Evolutionary conservation across 1,139 yeast species (phyloP), one percentile per base, ranked within the genome.

Genomic region (Hemisphaericaspora xylofermentans): DNA sequence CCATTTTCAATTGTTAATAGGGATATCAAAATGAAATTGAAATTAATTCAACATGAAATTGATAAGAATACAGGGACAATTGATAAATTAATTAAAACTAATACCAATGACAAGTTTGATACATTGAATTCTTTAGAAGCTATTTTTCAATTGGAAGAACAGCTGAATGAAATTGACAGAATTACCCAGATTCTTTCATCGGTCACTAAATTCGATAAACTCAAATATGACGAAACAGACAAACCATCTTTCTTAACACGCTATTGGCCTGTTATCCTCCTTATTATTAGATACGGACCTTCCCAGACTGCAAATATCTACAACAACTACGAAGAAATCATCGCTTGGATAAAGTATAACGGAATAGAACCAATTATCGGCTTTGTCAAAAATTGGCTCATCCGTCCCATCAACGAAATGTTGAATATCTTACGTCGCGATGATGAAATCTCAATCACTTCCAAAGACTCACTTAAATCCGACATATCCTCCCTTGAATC

Each of bases 361-460:
- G 61, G 87, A 3, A 60, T 82, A 18, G 88, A 82, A 28, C 85
- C 95, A 0, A 56, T 73, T 1, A 56, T 59, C 33, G 88, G 94
- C 1, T 83, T 91, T 50, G 78, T 82, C 68, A 66, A 69, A 31
- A 88, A 91, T 59, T 91, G 98, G 97, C 74, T 93, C 3, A 65
- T 88, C 24, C 76, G 76, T 39, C 98, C 98, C 1, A 57, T 87
- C n/a, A 68, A 69, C 37, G 84, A 86, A 51, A 84, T 93, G 54
- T 66, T 88, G 50, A 76, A 79, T 39, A 88, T 95, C 0, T 82
- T 93, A 19, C 76, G 95, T 42, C 94, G 88, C 58, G 97, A 91
- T 57, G 83, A 82, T 26, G 78, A 82, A 45, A 75, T 88, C 26
- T 84, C 94, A 1, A 79, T 93, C 24, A 82, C 88, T 61, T 81